These are phyloP conservation scores for Argentina anserina DNA, from an alignment of 306 rosid genomes.

Conservation along the genomic window DNA sequence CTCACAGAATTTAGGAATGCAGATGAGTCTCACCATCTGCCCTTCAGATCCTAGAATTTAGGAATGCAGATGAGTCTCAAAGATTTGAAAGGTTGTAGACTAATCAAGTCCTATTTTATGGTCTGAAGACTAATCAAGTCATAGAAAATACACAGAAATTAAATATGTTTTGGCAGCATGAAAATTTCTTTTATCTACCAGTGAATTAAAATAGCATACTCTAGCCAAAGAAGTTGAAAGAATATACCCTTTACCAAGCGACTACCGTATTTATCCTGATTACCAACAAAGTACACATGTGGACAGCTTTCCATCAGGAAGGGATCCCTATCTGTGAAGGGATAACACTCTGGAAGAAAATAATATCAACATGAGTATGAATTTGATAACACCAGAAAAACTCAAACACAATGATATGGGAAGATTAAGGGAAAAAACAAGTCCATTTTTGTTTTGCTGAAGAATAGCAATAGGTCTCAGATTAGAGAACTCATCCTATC, in stretches of 20 bases:
- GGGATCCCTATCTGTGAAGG: constrained; percentile 82
- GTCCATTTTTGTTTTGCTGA: constrained; percentile 7
- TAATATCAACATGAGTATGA: constrained; percentile 6
- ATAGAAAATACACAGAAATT: background rate
- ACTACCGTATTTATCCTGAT: constrained; percentile 73
- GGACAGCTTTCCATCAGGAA: constrained; percentile 88
- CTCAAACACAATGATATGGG: background rate
- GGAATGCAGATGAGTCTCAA: constrained; percentile 84
- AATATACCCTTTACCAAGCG: constrained; percentile 65
- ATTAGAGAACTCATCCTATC: constrained; percentile 14
- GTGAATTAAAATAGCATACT: background rate
- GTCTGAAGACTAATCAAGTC: background rate
- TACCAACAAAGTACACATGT: constrained; percentile 86
- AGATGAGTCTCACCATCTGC: constrained; percentile 77
- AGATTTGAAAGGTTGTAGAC: constrained; percentile 28
- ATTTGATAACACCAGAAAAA: constrained; percentile 4
- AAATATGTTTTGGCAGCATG: background rate
- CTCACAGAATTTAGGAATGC: constrained; percentile 78
- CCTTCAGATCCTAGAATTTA: constrained; percentile 91
- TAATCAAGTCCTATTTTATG: background rate
- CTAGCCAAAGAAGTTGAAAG: constrained; percentile 9
- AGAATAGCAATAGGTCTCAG: constrained; percentile 12
- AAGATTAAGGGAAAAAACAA: background rate
- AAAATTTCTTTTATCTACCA: background rate
- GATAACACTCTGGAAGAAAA: constrained; percentile 78